Conservation (phyloP, 331 rosid genomes). For the Saraca asoca region DNA sequence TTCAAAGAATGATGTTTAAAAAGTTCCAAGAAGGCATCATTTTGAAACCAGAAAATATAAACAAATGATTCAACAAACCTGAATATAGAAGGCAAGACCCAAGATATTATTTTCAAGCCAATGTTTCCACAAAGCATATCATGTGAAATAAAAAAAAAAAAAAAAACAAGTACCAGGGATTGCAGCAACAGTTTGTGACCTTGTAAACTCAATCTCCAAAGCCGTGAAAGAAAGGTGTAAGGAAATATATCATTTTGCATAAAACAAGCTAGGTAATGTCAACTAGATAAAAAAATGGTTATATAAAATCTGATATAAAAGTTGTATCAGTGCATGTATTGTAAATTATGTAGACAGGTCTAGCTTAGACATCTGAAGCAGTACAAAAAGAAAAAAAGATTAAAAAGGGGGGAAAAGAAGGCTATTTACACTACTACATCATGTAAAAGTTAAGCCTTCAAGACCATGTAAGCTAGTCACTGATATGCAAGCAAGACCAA, state of each 20-base stretch:
- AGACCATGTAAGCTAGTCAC: no score
- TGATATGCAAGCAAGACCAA: no score
- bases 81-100: conserved; percentile 97
- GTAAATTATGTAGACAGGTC: no score
- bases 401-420: no score
- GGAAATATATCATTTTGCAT: conserved; percentile 68
- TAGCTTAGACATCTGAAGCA: no score
- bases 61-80: conserved; percentile 49
- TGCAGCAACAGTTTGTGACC: conserved; percentile 85
- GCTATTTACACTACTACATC: no score
- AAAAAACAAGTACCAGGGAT: conserved; percentile 92
- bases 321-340: no score
- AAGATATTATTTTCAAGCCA: conserved; percentile 94
- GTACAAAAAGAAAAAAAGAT: no score
- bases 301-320: no score
- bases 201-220: conserved; percentile 93
- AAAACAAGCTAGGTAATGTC: conserved; percentile 48
- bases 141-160: no score
- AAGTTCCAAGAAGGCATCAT: background rate
- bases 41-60: background rate
- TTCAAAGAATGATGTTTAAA: conserved; percentile 5
- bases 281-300: conserved; percentile 57
- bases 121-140: conserved; percentile 91
- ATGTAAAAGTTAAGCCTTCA: no score
- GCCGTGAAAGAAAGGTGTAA: conserved; percentile 75